Conservation (phyloP, 75 land plant species). For the Picea sitchensis region DNA sequence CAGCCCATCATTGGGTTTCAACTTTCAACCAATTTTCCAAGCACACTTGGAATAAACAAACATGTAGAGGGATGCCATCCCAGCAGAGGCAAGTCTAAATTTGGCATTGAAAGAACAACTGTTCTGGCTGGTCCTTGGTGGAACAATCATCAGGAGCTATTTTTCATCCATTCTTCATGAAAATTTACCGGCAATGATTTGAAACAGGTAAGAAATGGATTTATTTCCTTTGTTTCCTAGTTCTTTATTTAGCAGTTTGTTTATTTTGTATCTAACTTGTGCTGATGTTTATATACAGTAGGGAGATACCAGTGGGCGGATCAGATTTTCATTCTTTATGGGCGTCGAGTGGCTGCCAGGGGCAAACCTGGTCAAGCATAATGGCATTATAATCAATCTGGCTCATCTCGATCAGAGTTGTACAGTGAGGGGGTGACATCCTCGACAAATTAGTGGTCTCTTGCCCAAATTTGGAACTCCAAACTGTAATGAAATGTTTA, state of each 20-base stretch:
- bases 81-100: conserved; percentile 1
- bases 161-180: background rate
- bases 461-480: conserved; percentile 6
- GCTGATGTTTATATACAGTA: background rate
- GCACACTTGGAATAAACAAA: conserved; percentile 5
- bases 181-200: background rate
- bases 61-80: background rate
- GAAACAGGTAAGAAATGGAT: background rate
- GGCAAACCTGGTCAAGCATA: conserved; percentile 5
- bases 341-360: background rate
- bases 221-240: background rate
- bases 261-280: background rate
- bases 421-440: background rate
- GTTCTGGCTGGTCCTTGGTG: background rate
- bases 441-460: background rate
- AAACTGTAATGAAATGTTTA: conserved; percentile 1
- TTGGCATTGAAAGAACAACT: background rate
- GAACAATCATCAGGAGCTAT: background rate
- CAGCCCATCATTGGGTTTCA: background rate
- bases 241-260: background rate
- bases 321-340: conserved; percentile 8
- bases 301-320: conserved; percentile 1
- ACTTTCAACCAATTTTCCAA: conserved; percentile 1
- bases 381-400: conserved; percentile 3
- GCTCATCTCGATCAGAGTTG: conserved; percentile 6